A percentile compares a stretch with the other conserved stretches of the same genome.
These are phyloP conservation scores for Cyberlindnera amylophila DNA, from an alignment of 805 yeast species.

Conservation along the genomic window DNA sequence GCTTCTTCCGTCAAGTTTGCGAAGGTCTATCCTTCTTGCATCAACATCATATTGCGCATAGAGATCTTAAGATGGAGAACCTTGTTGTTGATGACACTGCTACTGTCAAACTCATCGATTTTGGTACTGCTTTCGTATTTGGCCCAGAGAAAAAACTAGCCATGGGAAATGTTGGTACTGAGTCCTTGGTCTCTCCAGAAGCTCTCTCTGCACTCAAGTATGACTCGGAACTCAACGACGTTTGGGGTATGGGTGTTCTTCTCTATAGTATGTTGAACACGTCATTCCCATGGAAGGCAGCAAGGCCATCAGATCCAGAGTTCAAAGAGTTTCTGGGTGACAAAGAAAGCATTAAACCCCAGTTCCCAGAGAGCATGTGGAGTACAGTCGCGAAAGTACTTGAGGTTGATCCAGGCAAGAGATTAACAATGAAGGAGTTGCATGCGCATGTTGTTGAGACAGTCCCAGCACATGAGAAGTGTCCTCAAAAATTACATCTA, in stretches of 20 bases:
- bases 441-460: background rate
- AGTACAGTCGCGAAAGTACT: constrained; percentile 1
- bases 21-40: constrained; percentile 75
- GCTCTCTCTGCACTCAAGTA: constrained; percentile 64
- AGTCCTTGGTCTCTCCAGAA: constrained; percentile 91
- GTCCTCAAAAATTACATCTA: constrained; percentile 7
- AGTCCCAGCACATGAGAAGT: constrained; percentile 1
- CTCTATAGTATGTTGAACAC: constrained; percentile 68
- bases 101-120: constrained; percentile 80
- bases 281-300: constrained; percentile 47
- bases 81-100: constrained; percentile 76
- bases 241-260: constrained; percentile 89
- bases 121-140: constrained; percentile 81
- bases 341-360: background rate
- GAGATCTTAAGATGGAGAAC: constrained; percentile 89
- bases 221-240: constrained; percentile 74
- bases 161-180: constrained; percentile 86
- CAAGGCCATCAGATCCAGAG: constrained; percentile 31
- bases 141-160: constrained; percentile 53
- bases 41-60: constrained; percentile 74
- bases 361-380: constrained; percentile 10
- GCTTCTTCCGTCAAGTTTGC: constrained; percentile 79
- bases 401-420: constrained; percentile 4
- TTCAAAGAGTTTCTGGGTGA: constrained; percentile 16
- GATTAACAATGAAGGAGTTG: constrained; percentile 14